Base-by-base conservation (phyloP, 2,329 filamentous ascomycete species). In the Penicillium crustosum region DNA sequence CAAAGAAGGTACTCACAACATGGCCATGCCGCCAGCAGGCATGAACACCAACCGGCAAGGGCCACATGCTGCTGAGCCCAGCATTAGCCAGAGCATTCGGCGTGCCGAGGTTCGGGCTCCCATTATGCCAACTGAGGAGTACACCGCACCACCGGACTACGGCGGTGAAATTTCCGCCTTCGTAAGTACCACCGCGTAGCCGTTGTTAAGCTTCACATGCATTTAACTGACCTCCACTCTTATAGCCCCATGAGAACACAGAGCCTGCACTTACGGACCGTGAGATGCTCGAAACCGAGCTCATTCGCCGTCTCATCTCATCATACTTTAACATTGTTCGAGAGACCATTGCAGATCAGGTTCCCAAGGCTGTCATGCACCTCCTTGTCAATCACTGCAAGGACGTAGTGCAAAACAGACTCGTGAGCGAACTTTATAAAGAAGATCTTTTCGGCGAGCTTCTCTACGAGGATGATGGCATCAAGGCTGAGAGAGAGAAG, bases 281-380 rank as follows among this genome's bases (percentile, higher is more conserved):
- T 52, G 94, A 99, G 79, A 90, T 92, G 44, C 90, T 99, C 81
- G 94, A 99, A 79, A 97, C 94, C 10, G 94, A 99, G 77, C 86
- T 99, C 41, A 99, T 99, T 73, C 89, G 93, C 47, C 90, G 93
- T 47, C 85, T 99, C 56, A 99, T 99, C 74, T 96, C 91, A 33
- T 97, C 93, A 1, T 99, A 99, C 81, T 99, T 99, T 82, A 96
- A 96, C 75, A 99, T 99, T 70, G 94, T 99, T 47, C 90, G 94
- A 62, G 94, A 99, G 78, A 93, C 91, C n/a, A 96, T 97, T 68
- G 93, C 93, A 44, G 94, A 99, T 73, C 93, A 97, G 78, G 94
- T 99, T 12, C 94, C 94, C 65, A 99, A 99, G 79, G 94, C 94
- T 6, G 89, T 99, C 67, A 99, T 99, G 94, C 94, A 99, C 75